Percentiles rank a stretch among this genome's conserved stretches.
These are phyloP conservation scores for Diplocarpon mali DNA, from an alignment of 2,329 filamentous ascomycete genomes.

Conservation along the genomic window DNA sequence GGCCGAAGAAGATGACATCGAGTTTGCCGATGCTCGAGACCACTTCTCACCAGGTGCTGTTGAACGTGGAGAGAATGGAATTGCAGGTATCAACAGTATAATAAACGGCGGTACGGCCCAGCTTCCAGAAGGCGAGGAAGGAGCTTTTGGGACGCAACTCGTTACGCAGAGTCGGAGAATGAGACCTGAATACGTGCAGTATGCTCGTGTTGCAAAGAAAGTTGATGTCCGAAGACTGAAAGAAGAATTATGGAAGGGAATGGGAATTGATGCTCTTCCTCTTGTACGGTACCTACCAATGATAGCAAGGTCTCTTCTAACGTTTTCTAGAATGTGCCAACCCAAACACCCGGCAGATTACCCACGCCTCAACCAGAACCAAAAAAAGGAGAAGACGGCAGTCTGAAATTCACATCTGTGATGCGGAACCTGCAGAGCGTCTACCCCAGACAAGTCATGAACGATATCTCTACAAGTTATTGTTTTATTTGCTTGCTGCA, in stretches of 20 bases:
- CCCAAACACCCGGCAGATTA: constrained; percentile 22
- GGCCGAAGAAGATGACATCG: constrained; percentile 52
- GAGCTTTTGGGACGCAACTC: constrained; percentile 52
- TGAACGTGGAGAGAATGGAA: constrained; percentile 32
- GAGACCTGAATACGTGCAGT: constrained; percentile 59
- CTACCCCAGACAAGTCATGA: constrained; percentile 76
- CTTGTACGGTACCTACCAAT: constrained; percentile 30
- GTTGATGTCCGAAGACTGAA: constrained; percentile 58
- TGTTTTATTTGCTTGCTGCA: constrained; percentile 82
- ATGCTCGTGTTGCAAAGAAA: constrained; percentile 59
- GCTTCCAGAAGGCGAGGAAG: constrained; percentile 28
- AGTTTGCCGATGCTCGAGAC: constrained; percentile 73
- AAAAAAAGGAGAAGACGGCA: constrained; percentile 31
- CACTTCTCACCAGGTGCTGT: constrained; percentile 58
- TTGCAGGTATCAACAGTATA: constrained; percentile 39
- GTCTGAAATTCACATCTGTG: constrained; percentile 76
- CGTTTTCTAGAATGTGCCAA: constrained; percentile 14
- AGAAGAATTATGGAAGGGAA: constrained; percentile 60
- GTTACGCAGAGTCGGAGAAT: constrained; percentile 53
- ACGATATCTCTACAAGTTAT: constrained; percentile 85
- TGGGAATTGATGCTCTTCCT: constrained; percentile 43
- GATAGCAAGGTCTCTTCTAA: constrained; percentile 8
- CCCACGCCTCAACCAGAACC: constrained; percentile 29
- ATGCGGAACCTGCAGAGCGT: constrained; percentile 82
- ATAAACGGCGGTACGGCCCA: constrained; percentile 39